Conservation (phyloP, 2,329 filamentous ascomycete species). For the Arthrobotrys sinensis region DNA sequence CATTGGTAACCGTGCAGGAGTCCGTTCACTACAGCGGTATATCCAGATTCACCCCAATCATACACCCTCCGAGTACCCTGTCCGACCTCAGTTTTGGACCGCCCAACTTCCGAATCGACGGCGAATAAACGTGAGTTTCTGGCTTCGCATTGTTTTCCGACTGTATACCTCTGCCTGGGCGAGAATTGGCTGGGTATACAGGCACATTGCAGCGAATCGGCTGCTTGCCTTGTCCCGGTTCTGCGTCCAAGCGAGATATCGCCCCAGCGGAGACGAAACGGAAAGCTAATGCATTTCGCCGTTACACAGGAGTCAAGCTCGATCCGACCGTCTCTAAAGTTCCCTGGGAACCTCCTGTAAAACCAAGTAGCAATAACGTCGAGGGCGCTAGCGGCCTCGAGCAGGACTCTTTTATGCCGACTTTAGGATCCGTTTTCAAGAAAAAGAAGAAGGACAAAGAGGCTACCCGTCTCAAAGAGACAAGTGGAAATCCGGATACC, state of each 20-base stretch:
- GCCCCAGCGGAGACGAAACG: constrained; percentile 14
- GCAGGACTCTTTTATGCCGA: constrained; percentile 79
- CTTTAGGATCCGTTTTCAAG: constrained; percentile 82
- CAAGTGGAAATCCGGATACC: constrained; percentile 57
- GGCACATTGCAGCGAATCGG: constrained; percentile 42
- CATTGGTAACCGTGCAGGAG: constrained; percentile 38
- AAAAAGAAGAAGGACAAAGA: constrained; percentile 91
- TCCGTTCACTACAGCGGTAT: constrained; percentile 57
- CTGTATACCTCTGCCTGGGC: not conserved
- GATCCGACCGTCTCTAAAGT: constrained; percentile 59
- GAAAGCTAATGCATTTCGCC: constrained; percentile 37
- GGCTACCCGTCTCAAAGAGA: constrained; percentile 73
- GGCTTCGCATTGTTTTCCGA: not conserved
- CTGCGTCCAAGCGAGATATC: constrained; percentile 25
- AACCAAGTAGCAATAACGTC: constrained; percentile 49
- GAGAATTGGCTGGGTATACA: constrained; percentile 12
- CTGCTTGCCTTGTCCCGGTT: constrained; percentile 32
- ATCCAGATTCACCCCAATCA: constrained; percentile 29
- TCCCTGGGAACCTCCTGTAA: constrained; percentile 51
- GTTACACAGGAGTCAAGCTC: constrained; percentile 60
- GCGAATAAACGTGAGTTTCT: constrained; percentile 59
- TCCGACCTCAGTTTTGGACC: constrained; percentile 59
- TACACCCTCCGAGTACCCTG: constrained; percentile 26
- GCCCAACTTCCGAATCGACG: constrained; percentile 59
- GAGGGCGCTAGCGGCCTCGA: constrained; percentile 63